Base-by-base conservation (phyloP, 2,329 filamentous ascomycete species). In the Colletotrichum costaricense region DNA sequence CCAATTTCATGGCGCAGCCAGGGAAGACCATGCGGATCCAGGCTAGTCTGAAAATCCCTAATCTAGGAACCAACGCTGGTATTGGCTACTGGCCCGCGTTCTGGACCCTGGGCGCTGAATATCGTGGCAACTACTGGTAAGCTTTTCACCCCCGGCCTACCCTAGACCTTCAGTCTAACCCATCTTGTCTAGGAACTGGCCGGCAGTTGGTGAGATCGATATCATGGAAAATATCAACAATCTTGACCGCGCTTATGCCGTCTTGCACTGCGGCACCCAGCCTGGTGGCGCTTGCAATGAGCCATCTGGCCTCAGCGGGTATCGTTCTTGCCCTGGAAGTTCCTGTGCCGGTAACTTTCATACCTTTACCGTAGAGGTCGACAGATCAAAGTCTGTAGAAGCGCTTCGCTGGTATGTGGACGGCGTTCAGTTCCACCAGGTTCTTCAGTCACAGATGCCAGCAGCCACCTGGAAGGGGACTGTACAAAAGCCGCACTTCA, bases 171-270 rank as follows among this genome's bases (percentile, higher is more conserved):
- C 80, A 90, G 78, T 81, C 80, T 7, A 90, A 90, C 80, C 83
- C 83, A 0, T 78, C 78, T 26, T 83, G 80, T 69, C 77, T 2
- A 63, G 58, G 46, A 69, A 73, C 58, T 91, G 89, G 89, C 69
- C 69, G 4, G 30, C 57, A 11, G 69, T 72, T 72, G 87, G 88
- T 14, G 89, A 87, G 73, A 86, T 94, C 0, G 86, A 93, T 55
- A 87, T 93, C 4, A 84, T 82, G n/a, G 86, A 92, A 73, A 90
- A 94, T 70, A 86, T 94, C 57, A 89, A 91, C 72, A 94, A 89
- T 86, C 0, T 90, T 88, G 2, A 84, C 80, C 4, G 88, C 80
- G 78, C 80, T 5, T 84, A 86, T 67, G 88, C 86, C 35, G 88
- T 87, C 4, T 79, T 86, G 2, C 89, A 91, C 81, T 91, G 88